Conservation (phyloP, 805 yeast genomes). For the Zygosaccharomyces lentus region DNA sequence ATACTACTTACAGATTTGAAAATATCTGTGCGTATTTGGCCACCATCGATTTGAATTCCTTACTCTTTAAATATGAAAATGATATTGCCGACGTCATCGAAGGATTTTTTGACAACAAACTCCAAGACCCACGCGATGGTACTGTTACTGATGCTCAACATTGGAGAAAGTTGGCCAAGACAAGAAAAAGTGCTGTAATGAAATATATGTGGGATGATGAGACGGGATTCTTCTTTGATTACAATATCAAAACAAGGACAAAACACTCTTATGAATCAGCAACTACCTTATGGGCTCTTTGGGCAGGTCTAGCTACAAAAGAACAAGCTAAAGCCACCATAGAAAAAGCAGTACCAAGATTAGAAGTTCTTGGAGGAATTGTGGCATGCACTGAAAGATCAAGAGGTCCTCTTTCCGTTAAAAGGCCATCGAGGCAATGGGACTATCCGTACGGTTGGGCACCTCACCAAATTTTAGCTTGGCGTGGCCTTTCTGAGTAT, state of each 20-base stretch:
- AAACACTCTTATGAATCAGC: conserved; percentile 76
- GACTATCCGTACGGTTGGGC: conserved; percentile 99
- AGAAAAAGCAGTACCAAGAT: conserved; percentile 51
- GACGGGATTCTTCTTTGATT: conserved; percentile 77
- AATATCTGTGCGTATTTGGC: conserved; percentile 86
- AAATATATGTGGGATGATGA: conserved; percentile 81
- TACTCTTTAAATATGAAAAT: conserved; percentile 82
- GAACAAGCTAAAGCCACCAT: conserved; percentile 68
- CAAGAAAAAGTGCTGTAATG: conserved; percentile 52
- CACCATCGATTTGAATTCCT: conserved; percentile 81
- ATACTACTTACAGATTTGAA: conserved; percentile 85
- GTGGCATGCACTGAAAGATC: conserved; percentile 77
- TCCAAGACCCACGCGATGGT: conserved; percentile 39
- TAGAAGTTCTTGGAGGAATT: conserved; percentile 86
- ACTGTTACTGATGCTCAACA: conserved; percentile 41
- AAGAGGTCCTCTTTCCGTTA: conserved; percentile 63
- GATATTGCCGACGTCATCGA: conserved; percentile 71
- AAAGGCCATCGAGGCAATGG: conserved; percentile 92
- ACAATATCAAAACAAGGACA: conserved; percentile 53
- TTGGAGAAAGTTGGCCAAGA: conserved; percentile 62
- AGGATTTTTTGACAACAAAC: conserved; percentile 48
- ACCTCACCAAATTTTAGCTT: conserved; percentile 91
- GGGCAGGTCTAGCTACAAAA: conserved; percentile 67
- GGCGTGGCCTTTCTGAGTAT: conserved; percentile 79
- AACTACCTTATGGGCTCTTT: conserved; percentile 87